Conservation (phyloP, 305 asterid genomes). For the Withania somnifera region DNA sequence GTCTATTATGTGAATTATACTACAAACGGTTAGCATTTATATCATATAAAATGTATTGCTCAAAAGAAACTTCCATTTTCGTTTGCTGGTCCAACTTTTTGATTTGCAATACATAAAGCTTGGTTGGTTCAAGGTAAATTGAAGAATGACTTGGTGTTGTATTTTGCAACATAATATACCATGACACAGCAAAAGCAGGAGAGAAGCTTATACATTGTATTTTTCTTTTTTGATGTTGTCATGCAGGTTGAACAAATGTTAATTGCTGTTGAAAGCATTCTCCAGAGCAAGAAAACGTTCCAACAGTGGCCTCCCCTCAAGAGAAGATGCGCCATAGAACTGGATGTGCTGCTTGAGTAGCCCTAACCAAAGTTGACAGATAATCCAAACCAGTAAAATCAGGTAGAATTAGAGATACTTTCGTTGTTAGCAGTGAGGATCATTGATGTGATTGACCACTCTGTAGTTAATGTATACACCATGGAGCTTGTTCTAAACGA, state of each 20-base stretch:
- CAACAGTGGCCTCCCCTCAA: constrained; percentile 69
- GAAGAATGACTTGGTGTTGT: background rate
- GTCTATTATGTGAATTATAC: background rate
- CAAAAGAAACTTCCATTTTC: background rate
- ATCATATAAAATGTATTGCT: background rate
- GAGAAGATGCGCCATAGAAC: constrained; percentile 41
- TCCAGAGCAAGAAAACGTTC: constrained; percentile 52
- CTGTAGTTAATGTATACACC: background rate
- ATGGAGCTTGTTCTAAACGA: background rate
- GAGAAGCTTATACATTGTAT: background rate
- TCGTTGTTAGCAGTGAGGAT: background rate
- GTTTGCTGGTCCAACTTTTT: background rate
- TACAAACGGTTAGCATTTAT: background rate
- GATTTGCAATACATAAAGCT: background rate
- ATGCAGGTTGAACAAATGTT: constrained; percentile 68
- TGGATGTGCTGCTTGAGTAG: constrained; percentile 35
- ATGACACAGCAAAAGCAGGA: background rate
- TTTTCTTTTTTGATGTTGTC: background rate
- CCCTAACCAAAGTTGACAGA: constrained; percentile 7
- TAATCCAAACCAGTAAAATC: constrained; percentile 15
- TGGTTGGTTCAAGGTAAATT: background rate
- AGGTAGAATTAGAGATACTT: background rate
- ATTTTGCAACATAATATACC: background rate
- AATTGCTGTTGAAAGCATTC: constrained; percentile 49
- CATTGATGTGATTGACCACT: background rate